Percentiles rank a stretch among this genome's conserved stretches.
Conservation (phyloP, 2,329 filamentous ascomycete species). For the Xylariaceae sp. region DNA sequence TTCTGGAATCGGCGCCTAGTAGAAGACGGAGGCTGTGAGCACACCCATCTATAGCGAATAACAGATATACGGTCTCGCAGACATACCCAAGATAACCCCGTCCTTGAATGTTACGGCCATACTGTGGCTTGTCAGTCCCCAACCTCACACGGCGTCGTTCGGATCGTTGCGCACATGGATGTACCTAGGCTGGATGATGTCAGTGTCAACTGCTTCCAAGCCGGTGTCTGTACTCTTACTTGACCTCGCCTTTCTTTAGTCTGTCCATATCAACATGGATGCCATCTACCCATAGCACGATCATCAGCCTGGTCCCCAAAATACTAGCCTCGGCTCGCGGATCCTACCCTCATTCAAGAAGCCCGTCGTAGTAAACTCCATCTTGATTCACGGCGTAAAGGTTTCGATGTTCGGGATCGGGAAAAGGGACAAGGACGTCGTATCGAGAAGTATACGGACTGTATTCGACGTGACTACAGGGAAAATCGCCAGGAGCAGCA, state of each 20-base stretch:
- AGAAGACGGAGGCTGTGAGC: slow-evolving; percentile 13
- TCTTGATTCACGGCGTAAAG: slow-evolving; percentile 32
- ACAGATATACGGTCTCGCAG: neutral
- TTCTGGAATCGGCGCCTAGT: slow-evolving; percentile 86
- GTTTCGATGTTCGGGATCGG: neutral
- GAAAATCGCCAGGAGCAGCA: neutral
- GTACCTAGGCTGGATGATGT: slow-evolving; percentile 71
- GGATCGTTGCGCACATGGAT: slow-evolving; percentile 70
- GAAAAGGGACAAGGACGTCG: slow-evolving; percentile 11
- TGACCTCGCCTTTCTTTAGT: slow-evolving; percentile 97
- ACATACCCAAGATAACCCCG: slow-evolving; percentile 82
- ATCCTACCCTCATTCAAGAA: slow-evolving; percentile 58
- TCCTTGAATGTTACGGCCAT: slow-evolving; percentile 99
- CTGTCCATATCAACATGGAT: slow-evolving; percentile 99
- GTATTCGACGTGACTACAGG: neutral
- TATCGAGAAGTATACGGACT: neutral
- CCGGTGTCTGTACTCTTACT: slow-evolving; percentile 57
- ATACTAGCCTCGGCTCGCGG: slow-evolving; percentile 17
- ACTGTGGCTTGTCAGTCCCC: slow-evolving; percentile 44
- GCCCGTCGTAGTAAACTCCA: slow-evolving; percentile 62
- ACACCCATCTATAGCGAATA: slow-evolving; percentile 1
- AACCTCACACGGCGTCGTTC: neutral
- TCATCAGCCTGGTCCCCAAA: slow-evolving; percentile 24
- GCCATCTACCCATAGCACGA: slow-evolving; percentile 63
- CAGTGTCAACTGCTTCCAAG: slow-evolving; percentile 31